Base-by-base conservation (phyloP, 2,329 filamentous ascomycete genomes). In the Emergomyces pasteurianus region DNA sequence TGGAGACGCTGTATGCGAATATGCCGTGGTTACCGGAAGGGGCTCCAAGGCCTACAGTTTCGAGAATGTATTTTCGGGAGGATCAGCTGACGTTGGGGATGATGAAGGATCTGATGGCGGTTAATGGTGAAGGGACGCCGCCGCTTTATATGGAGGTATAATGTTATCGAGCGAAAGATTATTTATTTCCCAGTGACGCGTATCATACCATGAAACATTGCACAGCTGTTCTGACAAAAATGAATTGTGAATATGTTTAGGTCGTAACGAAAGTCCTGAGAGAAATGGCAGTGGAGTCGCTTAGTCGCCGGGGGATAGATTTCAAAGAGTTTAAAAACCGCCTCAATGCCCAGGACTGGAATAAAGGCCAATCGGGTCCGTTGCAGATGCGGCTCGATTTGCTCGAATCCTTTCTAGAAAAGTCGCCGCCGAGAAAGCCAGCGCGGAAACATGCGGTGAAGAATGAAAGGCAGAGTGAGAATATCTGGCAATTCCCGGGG, bases 331-430 rank as follows among this genome's bases (percentile, higher is more conserved):
- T 83, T 68, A 76, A 73, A 53, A 47, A 47, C 0, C 64, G 72
- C 1, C 66, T 81, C 0, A 63, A 70, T 0, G 31, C 59, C 0
- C 72, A 78, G 28, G 66, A 71, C 0, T 74, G 88, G 23, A 74
- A 76, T 0, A 65, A 70, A 0, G 73, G 69, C 1, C 86, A 91
- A 67, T 68, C 71, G 0, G 75, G 67, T 0, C 83, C 85, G 0
- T 73, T 92, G 1, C 72, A 78, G 0, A 80, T 85, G 69, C 80
- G 87, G 0, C 74, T 90, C 1, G 78, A 83, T 7, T 78, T 85
- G 0, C 74, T 90, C 0, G 83, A 89, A 66, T 84, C 81, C 16
- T 89, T 88, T 70, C 79, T 89, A 70, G 76, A 78, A 1, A 52
- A 49, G 9, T 21, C 42, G 9, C 21, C 42, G 23, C n/a, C n/a